Evolutionary conservation across 495 filamentous ascomycete species (phyloP).

Genomic region (Jackrogersella multiformis): DNA sequence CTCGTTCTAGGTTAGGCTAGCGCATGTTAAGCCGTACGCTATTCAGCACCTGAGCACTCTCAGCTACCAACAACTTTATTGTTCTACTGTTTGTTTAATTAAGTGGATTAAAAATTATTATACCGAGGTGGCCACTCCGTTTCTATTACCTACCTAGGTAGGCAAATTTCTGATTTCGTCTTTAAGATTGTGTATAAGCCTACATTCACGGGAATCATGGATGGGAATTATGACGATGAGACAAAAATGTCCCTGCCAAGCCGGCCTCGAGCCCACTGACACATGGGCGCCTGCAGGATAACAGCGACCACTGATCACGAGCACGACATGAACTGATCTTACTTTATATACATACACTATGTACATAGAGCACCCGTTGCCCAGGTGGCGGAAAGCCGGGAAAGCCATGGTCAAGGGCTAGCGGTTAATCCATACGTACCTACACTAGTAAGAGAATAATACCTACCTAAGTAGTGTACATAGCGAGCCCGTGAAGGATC

Average conservation of each 20-base stretch:
- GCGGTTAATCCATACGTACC: too few species aligned
- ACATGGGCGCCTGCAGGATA: conserved; percentile 40
- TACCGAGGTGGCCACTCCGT: too few species aligned
- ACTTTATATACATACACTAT: too few species aligned
- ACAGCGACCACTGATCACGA: conserved; percentile 30
- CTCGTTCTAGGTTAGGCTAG: background rate
- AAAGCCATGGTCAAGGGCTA: too few species aligned
- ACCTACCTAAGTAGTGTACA: too few species aligned
- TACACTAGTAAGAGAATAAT: too few species aligned
- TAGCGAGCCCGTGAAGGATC: background rate
- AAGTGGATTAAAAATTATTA: too few species aligned
- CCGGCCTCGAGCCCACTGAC: conserved; percentile 29
- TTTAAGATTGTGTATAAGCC: background rate
- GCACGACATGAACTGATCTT: conserved; percentile 42
- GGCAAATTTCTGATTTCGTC: background rate
- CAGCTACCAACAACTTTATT: background rate
- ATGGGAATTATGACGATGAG: background rate
- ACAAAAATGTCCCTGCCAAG: conserved; percentile 31
- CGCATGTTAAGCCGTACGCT: background rate
- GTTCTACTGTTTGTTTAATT: too few species aligned
- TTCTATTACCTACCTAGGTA: background rate
- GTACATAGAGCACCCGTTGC: background rate
- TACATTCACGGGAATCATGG: too few species aligned
- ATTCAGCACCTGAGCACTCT: too few species aligned
- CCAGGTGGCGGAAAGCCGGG: conserved; percentile 9